Base-by-base conservation (phyloP, 2,329 filamentous ascomycete genomes). In the Chrysoporthe austroafricana region DNA sequence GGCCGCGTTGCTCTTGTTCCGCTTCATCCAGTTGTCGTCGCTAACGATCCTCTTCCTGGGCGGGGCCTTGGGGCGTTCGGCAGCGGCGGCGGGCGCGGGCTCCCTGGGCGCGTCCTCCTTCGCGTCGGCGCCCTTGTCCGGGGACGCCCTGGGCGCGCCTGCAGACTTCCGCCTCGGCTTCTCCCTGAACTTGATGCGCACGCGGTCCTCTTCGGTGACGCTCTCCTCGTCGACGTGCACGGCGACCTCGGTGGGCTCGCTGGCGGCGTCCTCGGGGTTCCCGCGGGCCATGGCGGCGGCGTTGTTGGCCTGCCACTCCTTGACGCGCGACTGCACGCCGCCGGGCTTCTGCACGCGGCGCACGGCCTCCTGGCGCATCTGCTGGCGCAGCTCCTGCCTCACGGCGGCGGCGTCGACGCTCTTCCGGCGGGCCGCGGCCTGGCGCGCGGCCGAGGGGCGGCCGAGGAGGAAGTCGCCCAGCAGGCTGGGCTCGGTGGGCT, bases 1-100 rank as follows among this genome's bases (percentile, higher is more conserved):
- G 50, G 68, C 16, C 66, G 63, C 63, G n/a, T 58, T 42, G 69
- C 43, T 50, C 18, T 75, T 75, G 4, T 72, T 70, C 67, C 79
- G 78, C 75, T 88, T 90, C 79, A 88, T 88, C 92, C 95, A 98
- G 79, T 97, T 92, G 65, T 92, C 91, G 80, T 98, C 95, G 77
- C 94, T 97, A 70, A 97, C 88, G 64, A 98, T 93, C 71, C 94
- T 88, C 84, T 97, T 97, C 80, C 93, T 94, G 18, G 95, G 95
- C 58, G 92, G 88, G 62, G 83, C 78, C 63, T 88, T 76, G 79
- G 84, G 73, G 79, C 81, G 75, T 76, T 82, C 69, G 77, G 77
- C 74, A 54, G 82, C 69, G 77, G 77, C 74, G 57, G 75, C 71
- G 63, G 75, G 69, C 61, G 79, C 77, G 43, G 65, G 39, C 44